Percentiles rank a stretch among this genome's conserved stretches.
Evolutionary conservation across 176 grass and related monocot genomes (phyloP).

Genomic region (Dendrocalamus sinicus): DNA sequence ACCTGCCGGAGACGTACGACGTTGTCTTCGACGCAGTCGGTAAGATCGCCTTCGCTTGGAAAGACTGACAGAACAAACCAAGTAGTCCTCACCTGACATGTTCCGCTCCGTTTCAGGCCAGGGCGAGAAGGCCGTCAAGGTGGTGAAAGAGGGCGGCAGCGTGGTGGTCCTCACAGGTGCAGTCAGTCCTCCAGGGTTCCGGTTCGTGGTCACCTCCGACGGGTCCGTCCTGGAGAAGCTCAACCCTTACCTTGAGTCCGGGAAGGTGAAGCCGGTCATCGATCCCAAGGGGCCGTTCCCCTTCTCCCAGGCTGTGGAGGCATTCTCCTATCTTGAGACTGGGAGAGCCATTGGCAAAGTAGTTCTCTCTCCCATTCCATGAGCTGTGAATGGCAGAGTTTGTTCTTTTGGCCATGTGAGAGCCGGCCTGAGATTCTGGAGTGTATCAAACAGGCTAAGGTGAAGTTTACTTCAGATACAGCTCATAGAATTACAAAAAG

Average conservation of each 20-base stretch:
- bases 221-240: conserved; percentile 66
- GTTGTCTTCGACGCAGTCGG: conserved; percentile 85
- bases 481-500: conserved; percentile 28
- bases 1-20: conserved; percentile 78
- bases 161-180: conserved; percentile 78
- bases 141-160: conserved; percentile 77
- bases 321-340: conserved; percentile 87
- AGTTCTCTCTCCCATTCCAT: conserved; percentile 75
- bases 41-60: neutral
- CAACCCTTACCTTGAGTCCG: conserved; percentile 81
- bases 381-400: conserved; percentile 6
- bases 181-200: conserved; percentile 69
- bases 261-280: conserved; percentile 77
- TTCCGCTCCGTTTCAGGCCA: conserved; percentile 56
- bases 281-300: conserved; percentile 67
- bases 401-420: conserved; percentile 8
- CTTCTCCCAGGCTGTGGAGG: conserved; percentile 75
- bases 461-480: conserved; percentile 24
- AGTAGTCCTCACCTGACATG: neutral
- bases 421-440: neutral
- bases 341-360: conserved; percentile 84
- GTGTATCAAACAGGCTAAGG: neutral
- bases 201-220: conserved; percentile 83
- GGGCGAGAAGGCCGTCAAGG: conserved; percentile 76
- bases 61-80: neutral